Evolutionary conservation across 2,329 filamentous ascomycete species (phyloP), one percentile per base, ranked within the genome.

Genomic region (Exophiala alcalophila): DNA sequence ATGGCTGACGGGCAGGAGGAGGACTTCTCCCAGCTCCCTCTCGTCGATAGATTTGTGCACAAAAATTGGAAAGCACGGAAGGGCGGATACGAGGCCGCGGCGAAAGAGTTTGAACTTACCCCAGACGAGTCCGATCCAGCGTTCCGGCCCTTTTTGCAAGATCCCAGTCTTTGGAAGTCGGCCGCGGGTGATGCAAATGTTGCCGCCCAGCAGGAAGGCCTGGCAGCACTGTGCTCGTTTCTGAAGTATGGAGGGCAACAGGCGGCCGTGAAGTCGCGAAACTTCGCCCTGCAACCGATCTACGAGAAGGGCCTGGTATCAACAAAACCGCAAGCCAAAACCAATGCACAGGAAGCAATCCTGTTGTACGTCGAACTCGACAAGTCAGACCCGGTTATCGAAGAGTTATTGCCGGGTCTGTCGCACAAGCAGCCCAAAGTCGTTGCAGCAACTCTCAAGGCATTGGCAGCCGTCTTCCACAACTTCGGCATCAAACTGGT

Each of bases 61-160:
- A 69, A 69, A 84, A 80, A 86, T 60, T 98, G 92, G 92, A 98
- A 98, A 76, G 90, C 94, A 28, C 80, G 92, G 60, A 98, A 98
- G 70, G 81, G 81, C 61, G 92, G 83, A 39, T 98, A 97, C 63
- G 92, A 98, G 74, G 88, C 92, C 55, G 90, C 88, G 14, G 80
- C 84, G 27, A 90, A 92, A 65, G 79, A 83, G 55, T 97, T 98
- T 65, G 83, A 89, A 62, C 73, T 79, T 45, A 88, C 90, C 4
- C 83, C 87, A 49, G 84, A 90, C 67, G 91, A 97, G 63, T 78
- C 81, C 56, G 86, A 94, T 62, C 82, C 89, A 9, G 83, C 83
- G 24, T 96, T 98, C 58, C 78, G 81, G 56, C 88, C 91, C 1
- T 98, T 97, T 60, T 68, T 92, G 49, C 81, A 85, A 61, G 92